phyloP scores from a whole-genome alignment of 2,329 filamentous ascomycete genomes.

The Fusarium graminum region DNA sequence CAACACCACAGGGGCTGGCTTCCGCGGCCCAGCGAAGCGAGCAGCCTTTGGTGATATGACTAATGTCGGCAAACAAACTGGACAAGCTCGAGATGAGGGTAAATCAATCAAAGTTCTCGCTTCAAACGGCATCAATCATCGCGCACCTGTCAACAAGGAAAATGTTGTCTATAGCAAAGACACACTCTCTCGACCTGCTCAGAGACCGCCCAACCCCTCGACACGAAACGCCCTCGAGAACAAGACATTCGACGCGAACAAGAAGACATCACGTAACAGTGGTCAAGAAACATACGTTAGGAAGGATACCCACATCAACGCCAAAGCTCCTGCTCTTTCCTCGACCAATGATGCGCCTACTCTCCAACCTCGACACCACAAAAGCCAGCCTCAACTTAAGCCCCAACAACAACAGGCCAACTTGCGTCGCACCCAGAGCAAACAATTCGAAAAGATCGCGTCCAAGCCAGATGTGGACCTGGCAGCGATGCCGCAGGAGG shows the following conservation, averaged over 20 bases:
- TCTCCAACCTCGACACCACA: conserved; percentile 62
- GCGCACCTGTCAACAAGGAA: conserved; percentile 59
- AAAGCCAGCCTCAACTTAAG: conserved; percentile 67
- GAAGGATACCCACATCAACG: conserved; percentile 37
- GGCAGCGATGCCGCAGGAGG: conserved; percentile 32
- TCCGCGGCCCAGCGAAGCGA: conserved; percentile 72
- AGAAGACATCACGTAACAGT: conserved; percentile 39
- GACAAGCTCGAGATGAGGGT: conserved; percentile 50
- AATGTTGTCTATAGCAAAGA: conserved; percentile 56
- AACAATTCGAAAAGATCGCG: conserved; percentile 52
- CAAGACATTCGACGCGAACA: conserved; percentile 45
- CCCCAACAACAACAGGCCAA: conserved; percentile 57
- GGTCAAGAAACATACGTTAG: conserved; percentile 41
- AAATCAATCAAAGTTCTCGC: conserved; percentile 55
- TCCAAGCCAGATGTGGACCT: conserved; percentile 38
- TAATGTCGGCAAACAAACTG: conserved; percentile 67
- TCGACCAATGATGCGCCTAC: conserved; percentile 44
- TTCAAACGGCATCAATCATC: conserved; percentile 46
- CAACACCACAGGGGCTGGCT: conserved; percentile 48
- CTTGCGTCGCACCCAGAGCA: conserved; percentile 61
- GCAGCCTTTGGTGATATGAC: conserved; percentile 86
- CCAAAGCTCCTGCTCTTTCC: conserved; percentile 32
- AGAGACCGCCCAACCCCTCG: conserved; percentile 44
- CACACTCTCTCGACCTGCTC: conserved; percentile 56
- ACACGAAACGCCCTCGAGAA: conserved; percentile 45